Conservation (phyloP, 2,329 filamentous ascomycete species). For the Botryotinia calthae region DNA sequence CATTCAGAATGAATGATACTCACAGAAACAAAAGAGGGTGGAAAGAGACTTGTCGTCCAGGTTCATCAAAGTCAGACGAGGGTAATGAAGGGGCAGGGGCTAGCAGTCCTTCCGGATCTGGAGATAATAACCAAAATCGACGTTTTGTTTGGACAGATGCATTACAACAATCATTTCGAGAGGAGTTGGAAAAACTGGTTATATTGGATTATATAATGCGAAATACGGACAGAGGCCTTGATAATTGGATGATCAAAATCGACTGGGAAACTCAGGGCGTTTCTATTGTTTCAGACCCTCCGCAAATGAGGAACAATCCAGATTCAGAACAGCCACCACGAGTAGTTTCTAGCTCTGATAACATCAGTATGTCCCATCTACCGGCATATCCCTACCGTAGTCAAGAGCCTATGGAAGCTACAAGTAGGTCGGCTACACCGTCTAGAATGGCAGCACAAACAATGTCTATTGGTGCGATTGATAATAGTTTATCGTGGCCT, state of each 20-base stretch:
- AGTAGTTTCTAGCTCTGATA: conserved; percentile 43
- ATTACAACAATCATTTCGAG: conserved; percentile 86
- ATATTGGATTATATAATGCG: conserved; percentile 99
- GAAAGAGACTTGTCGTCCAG: conserved; percentile 78
- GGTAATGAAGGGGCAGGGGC: conserved; percentile 57
- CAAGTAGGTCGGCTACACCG: conserved; percentile 46
- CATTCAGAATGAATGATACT: conserved; percentile 66
- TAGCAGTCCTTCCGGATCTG: conserved; percentile 37
- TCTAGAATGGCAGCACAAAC: conserved; percentile 37
- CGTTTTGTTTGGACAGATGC: conserved; percentile 81
- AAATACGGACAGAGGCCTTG: conserved; percentile 92
- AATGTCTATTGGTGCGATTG: conserved; percentile 86
- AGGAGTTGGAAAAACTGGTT: conserved; percentile 94
- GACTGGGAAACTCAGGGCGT: conserved; percentile 81
- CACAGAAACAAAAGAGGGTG: conserved; percentile 69
- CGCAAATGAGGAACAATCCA: conserved; percentile 62
- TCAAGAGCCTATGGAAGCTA: conserved; percentile 82
- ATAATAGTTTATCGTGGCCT: conserved; percentile 97
- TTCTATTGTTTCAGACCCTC: conserved; percentile 80
- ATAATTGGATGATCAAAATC: conserved; percentile 99
- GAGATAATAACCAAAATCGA: conserved; percentile 28
- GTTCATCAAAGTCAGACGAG: conserved; percentile 52
- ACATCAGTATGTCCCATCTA: conserved; percentile 27
- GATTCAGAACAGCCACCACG: conserved; percentile 52
- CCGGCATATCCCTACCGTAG: conserved; percentile 66